phyloP scores from a whole-genome alignment of 225 moss, liverwort and hornwort genomes.

The Antitrichia curtipendula region DNA sequence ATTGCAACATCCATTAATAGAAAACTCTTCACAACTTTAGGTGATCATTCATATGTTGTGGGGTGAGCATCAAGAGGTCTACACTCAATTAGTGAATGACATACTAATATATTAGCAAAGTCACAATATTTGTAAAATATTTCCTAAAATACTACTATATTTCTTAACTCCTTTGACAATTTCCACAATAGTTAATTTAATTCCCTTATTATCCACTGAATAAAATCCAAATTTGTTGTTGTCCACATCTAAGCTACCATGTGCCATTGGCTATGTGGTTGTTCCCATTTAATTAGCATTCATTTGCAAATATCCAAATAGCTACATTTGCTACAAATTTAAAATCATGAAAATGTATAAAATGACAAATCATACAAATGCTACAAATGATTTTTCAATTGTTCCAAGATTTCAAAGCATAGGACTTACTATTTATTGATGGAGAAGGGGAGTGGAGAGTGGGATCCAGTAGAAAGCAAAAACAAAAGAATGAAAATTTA shows the following conservation, averaged over 20 bases:
- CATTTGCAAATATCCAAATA: neutral
- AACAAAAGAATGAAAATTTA: neutral
- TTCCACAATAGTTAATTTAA: neutral
- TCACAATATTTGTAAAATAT: no score
- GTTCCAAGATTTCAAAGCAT: neutral
- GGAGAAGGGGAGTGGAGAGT: neutral
- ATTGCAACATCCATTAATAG: neutral
- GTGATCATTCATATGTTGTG: neutral
- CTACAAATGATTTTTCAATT: neutral
- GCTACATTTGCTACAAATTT: neutral
- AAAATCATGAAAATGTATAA: neutral
- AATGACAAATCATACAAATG: neutral
- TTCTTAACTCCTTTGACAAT: neutral
- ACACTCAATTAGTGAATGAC: no score
- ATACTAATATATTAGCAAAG: no score
- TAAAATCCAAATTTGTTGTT: neutral
- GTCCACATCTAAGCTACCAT: neutral
- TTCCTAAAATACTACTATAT: no score
- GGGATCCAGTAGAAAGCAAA: rapidly evolving
- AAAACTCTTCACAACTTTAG: neutral
- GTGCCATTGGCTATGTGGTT: neutral
- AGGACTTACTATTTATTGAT: neutral
- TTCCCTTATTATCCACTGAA: neutral
- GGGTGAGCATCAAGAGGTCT: neutral
- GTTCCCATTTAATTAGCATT: neutral